phyloP scores from a whole-genome alignment of 331 rosid species.

The Dryas integrifolia region DNA sequence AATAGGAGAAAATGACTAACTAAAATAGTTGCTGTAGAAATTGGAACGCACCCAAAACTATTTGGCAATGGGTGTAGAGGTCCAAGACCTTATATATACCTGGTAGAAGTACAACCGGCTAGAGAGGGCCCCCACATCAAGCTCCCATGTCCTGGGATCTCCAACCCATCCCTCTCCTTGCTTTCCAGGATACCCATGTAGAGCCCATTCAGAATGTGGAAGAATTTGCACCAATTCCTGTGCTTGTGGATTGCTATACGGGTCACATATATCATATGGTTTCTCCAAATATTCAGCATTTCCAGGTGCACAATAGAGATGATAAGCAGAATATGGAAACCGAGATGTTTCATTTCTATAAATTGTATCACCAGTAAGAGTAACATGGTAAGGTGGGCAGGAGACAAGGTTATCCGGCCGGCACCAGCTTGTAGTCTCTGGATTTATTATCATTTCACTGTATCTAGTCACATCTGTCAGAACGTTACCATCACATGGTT shows the following conservation, averaged over 20 bases:
- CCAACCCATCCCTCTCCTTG: slow-evolving; percentile 65
- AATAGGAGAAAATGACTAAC: background rate
- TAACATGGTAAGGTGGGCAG: slow-evolving; percentile 55
- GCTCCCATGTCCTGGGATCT: slow-evolving; percentile 52
- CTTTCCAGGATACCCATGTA: slow-evolving; percentile 49
- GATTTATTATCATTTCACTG: slow-evolving; percentile 59
- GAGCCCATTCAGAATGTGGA: slow-evolving; percentile 61
- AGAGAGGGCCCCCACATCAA: slow-evolving; percentile 57
- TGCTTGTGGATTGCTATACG: slow-evolving; percentile 60
- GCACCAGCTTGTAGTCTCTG: slow-evolving; percentile 44
- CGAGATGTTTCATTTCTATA: slow-evolving; percentile 49
- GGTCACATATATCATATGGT: slow-evolving; percentile 57
- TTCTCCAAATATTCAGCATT: slow-evolving; percentile 40
- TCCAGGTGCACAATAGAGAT: slow-evolving; percentile 53
- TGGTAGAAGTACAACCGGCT: slow-evolving; percentile 50
- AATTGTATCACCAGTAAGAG: slow-evolving; percentile 34
- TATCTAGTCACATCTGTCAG: slow-evolving; percentile 54
- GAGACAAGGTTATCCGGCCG: slow-evolving; percentile 38
- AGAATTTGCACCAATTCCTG: slow-evolving; percentile 58
- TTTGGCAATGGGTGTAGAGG: no score
- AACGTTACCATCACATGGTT: slow-evolving; percentile 47
- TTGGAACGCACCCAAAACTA: no score
- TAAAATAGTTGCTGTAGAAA: background rate
- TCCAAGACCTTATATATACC: slow-evolving; percentile 24
- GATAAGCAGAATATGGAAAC: slow-evolving; percentile 58